Base-by-base conservation (phyloP, 805 yeast genomes). In the Vanderwaltozyma yarrowii region DNA sequence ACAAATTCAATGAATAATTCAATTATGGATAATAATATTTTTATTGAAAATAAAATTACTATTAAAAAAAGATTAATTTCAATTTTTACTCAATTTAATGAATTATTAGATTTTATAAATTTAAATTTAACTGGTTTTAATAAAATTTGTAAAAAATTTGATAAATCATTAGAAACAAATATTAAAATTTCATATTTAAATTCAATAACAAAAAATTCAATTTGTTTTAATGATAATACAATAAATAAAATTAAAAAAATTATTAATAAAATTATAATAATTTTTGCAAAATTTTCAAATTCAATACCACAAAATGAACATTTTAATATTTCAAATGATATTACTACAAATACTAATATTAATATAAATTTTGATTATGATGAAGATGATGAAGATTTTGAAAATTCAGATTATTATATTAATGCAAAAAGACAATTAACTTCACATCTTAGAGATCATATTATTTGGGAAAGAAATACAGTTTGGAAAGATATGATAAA, bases 401-500 rank as follows among this genome's bases (percentile, higher is more conserved):
- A 37, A 32, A 15, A 32, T 25, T 19, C 27, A 3, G 39, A 37
- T 15, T 32, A 25, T 19, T 37, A 31, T 16, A 20, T 19, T 4
- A 37, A 25, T 32, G 82, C 88, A 0, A 65, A 64, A 37, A 51
- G 55, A 30, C 75, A 69, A 59, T 60, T 77, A 31, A 62, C 70
- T 38, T 52, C 73, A 42, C 71, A 75, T 63, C 62, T 89, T 45
- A 70, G 96, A 45, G 98, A 89, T 51, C 94, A 89, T 58, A 83
- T 89, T 26, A 95, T 88, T 15, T 89, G 96, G 94, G 97, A 89
- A 62, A 73, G 98, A 59, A 87, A 87, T 58, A 89, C 96, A 0
- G 96, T 89, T 21, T 89, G 98, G 98, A 79, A 92, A 56, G 96
- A 89, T 60, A 79, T 89, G 80, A 80, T 89, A 56, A 89, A 92